Conservation (phyloP, 805 yeast species). For the Wickerhamiella sorbophila region DNA sequence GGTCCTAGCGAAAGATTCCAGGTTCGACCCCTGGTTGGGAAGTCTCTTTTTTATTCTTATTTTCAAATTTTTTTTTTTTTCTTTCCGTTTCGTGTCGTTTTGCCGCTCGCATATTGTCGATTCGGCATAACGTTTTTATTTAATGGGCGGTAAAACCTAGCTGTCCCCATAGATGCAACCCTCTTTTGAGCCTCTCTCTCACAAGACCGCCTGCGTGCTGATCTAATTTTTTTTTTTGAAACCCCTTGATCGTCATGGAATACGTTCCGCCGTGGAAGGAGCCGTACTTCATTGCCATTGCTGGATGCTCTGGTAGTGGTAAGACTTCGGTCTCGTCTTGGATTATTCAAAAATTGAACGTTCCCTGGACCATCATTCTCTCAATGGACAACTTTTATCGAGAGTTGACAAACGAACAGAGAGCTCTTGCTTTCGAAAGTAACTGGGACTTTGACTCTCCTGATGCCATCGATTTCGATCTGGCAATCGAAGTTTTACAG, state of each 20-base stretch:
- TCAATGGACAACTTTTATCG: slow-evolving; percentile 86
- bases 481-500: slow-evolving; percentile 46
- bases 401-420: slow-evolving; percentile 50
- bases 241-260: slow-evolving; percentile 7
- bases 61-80: too few relatives aligned
- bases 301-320: slow-evolving; percentile 82
- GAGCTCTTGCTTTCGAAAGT: slow-evolving; percentile 46
- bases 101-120: not conserved
- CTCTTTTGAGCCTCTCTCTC: not conserved
- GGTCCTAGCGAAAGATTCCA: slow-evolving; percentile 6
- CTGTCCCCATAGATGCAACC: not conserved
- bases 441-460: slow-evolving; percentile 84
- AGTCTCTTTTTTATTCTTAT: slow-evolving; percentile 1
- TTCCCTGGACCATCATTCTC: slow-evolving; percentile 83
- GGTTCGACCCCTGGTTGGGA: slow-evolving; percentile 6
- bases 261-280: slow-evolving; percentile 81
- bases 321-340: slow-evolving; percentile 82
- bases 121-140: not conserved
- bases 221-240: not conserved
- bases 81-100: not conserved
- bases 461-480: slow-evolving; percentile 65
- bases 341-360: slow-evolving; percentile 50
- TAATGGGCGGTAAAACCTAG: not conserved
- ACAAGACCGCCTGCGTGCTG: too few relatives aligned
- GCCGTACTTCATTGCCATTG: slow-evolving; percentile 67